Evolutionary conservation across 2,329 filamentous ascomycete genomes (phyloP), one percentile per base, ranked within the genome.

Genomic region (Ophiognomonia clavigignenti-juglandacearum): DNA sequence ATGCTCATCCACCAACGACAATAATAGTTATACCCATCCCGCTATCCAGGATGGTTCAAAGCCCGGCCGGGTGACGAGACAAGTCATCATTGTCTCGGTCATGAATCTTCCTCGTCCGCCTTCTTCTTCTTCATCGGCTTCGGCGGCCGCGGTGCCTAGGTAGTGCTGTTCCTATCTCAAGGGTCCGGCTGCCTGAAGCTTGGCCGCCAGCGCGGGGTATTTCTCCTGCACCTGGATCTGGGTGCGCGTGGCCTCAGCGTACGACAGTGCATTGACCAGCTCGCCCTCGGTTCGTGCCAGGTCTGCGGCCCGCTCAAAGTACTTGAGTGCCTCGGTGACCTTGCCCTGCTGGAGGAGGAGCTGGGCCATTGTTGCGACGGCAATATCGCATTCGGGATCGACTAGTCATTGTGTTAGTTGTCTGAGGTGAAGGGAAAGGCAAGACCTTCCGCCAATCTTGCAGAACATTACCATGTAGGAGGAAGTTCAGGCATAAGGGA

Each of bases 281-380:
- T 98, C 93, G 51, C 87, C 88, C 61, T 96, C 92, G 27, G 93
- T 98, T 59, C 93, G 79, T 39, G 90, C 91, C 44, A 98, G 82
- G 71, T 97, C 91, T 23, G 92, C 93, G 2, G 93, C 93, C 52
- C 89, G 86, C 75, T 97, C 91, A 64, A 98, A 98, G 75, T 97
- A 97, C 69, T 86, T 89, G 56, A 98, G 82, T 1, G 93, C 93
- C 54, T 96, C 88, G 29, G 86, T 87, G 49, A 98, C 92, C 73
- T 96, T 96, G 67, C 93, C 93, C 74, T 97, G 93, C 68, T 98
- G 93, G 29, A 98, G 80, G 43, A 98, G 83, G 35, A 98, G 82
- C 70, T 98, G 93, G 10, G 93, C 93, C 89, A 98, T 96, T 45
- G 93, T 98, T 44, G 93, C 93, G 35, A 98, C 93, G 35, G 93